These are phyloP conservation scores for Apiospora aurea DNA, from an alignment of 2,329 filamentous ascomycete species.

Conservation along the genomic window DNA sequence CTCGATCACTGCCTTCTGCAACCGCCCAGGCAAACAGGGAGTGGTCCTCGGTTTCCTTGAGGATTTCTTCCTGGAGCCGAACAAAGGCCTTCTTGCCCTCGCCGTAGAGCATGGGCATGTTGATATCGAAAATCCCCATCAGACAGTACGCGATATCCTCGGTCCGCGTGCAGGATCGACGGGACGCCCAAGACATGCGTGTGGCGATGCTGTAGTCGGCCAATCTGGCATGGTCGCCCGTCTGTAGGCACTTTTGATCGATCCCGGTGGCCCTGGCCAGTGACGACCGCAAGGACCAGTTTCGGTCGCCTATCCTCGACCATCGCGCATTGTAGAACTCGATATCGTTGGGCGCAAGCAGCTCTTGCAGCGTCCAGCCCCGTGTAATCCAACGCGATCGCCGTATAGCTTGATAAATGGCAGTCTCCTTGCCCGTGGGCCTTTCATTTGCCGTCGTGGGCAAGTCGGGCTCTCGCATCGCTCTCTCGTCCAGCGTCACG, in stretches of 20 bases:
- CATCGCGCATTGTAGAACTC: background rate
- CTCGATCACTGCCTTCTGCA: background rate
- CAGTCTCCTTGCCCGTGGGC: no score
- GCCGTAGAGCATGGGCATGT: slow-evolving; percentile 43
- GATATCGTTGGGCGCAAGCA: background rate
- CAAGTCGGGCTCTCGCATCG: no score
- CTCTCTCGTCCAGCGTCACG: slow-evolving; percentile 10
- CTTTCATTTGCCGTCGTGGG: no score
- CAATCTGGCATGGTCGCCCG: background rate
- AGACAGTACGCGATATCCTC: slow-evolving; percentile 44
- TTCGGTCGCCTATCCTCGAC: background rate
- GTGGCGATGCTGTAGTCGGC: background rate
- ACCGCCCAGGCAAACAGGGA: slow-evolving; percentile 12
- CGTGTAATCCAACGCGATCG: background rate
- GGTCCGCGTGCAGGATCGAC: slow-evolving; percentile 33
- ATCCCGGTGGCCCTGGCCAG: background rate
- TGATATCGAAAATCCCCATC: slow-evolving; percentile 42
- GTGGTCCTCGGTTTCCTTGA: background rate
- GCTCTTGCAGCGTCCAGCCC: slow-evolving; percentile 24
- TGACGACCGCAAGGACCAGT: rapidly evolving
- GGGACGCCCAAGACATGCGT: slow-evolving; percentile 37
- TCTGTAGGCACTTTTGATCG: background rate
- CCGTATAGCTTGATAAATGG: background rate
- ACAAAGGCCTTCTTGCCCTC: slow-evolving; percentile 40
- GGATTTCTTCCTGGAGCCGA: slow-evolving; percentile 41